Evolutionary conservation across 164 flowering plant species (phyloP).

Genomic region (Buxus sempervirens): DNA sequence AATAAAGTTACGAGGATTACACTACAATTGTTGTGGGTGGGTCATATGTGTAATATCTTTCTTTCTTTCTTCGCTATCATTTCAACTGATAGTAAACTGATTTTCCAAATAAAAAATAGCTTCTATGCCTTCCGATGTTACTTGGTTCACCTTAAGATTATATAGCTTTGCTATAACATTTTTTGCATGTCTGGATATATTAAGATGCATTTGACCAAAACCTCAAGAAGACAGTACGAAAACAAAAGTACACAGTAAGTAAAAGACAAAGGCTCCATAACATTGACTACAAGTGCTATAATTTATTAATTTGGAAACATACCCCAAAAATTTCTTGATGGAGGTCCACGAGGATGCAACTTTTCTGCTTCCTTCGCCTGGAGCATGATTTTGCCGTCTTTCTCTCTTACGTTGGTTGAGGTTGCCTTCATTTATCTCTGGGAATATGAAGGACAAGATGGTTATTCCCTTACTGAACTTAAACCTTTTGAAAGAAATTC

Average conservation of each 20-base stretch:
- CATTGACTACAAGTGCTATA: not conserved
- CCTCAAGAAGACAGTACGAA: not conserved
- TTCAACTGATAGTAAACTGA: no score
- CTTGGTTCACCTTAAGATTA: not conserved
- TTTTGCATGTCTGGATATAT: not conserved
- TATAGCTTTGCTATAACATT: not conserved
- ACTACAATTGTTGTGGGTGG: no score
- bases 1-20: no score
- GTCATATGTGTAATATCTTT: no score
- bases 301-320: constrained; percentile 1
- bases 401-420: constrained; percentile 4
- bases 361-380: constrained; percentile 7
- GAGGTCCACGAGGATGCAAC: constrained; percentile 25
- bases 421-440: constrained; percentile 15
- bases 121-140: not conserved
- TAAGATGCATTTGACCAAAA: not conserved
- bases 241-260: not conserved
- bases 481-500: not conserved
- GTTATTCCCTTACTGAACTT: not conserved
- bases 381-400: constrained; percentile 1
- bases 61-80: no score
- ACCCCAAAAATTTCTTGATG: constrained; percentile 26
- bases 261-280: not conserved
- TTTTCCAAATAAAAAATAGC: not conserved
- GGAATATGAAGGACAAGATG: not conserved